A percentile compares a stretch with the other conserved stretches of the same genome.
Evolutionary conservation across 2,329 filamentous ascomycete species (phyloP).

Genomic region (Trichoderma polysporum): DNA sequence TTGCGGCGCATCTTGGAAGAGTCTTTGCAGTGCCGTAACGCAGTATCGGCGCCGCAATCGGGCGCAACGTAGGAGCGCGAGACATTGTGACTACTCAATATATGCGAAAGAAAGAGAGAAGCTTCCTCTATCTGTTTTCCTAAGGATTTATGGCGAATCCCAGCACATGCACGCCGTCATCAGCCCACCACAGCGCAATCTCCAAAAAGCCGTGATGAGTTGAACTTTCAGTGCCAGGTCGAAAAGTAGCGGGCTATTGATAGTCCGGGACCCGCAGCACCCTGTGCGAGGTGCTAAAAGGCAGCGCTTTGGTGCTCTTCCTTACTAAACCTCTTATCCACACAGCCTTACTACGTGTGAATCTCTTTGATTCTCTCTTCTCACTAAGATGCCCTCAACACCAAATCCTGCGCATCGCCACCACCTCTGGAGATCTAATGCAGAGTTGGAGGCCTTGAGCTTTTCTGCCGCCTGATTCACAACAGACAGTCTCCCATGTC

Average conservation of each 20-base stretch:
- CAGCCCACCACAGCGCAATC: neutral
- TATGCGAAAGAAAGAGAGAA: neutral
- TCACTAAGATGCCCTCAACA: neutral
- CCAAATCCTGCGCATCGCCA: neutral
- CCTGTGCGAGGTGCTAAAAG: neutral
- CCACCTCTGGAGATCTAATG: neutral
- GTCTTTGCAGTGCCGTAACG: constrained; percentile 25
- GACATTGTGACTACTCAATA: constrained; percentile 14
- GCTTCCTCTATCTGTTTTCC: neutral
- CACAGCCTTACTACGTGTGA: neutral
- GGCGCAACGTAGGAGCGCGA: constrained; percentile 14
- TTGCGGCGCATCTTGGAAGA: constrained; percentile 25
- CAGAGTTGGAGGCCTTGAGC: neutral
- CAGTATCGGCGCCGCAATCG: constrained; percentile 23
- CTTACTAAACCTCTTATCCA: neutral
- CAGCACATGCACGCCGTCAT: neutral
- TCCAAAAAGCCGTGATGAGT: constrained; percentile 3
- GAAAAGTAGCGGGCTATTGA: constrained; percentile 18
- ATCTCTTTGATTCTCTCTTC: neutral
- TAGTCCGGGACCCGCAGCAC: constrained; percentile 7
- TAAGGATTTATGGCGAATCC: neutral
- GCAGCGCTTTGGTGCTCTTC: neutral
- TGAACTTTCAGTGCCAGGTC: neutral
- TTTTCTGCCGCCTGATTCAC: neutral
- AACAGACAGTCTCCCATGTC: constrained; percentile 25